phyloP scores from a whole-genome alignment of 352 stramenopile species.

The Detonula confervacea region DNA sequence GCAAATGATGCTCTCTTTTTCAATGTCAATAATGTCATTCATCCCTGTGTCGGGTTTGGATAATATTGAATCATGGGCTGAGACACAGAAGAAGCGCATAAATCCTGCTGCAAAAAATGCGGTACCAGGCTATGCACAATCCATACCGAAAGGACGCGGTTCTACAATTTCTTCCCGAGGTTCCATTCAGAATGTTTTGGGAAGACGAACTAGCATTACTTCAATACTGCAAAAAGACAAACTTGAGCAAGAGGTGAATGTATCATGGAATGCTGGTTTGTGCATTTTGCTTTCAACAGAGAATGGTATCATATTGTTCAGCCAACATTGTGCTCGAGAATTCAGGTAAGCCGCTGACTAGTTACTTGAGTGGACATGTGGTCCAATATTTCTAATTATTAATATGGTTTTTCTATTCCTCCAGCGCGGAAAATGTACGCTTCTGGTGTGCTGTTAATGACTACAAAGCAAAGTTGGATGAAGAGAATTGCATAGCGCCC shows the following conservation, averaged over 20 bases:
- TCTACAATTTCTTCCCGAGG: background rate
- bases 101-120: constrained; percentile 27
- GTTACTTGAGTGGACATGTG: background rate
- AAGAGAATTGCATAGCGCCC: constrained; percentile 3
- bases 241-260: constrained; percentile 11
- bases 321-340: constrained; percentile 46
- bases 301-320: constrained; percentile 46
- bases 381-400: background rate
- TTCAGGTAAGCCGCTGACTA: constrained; percentile 48
- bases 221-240: background rate
- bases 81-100: constrained; percentile 23
- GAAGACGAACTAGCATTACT: background rate
- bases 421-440: constrained; percentile 36
- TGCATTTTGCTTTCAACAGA: constrained; percentile 51
- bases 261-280: constrained; percentile 56
- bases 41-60: constrained; percentile 21
- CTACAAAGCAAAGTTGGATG: constrained; percentile 46
- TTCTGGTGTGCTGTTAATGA: constrained; percentile 60
- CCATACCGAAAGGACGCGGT: constrained; percentile 30
- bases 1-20: constrained; percentile 53
- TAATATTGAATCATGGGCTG: constrained; percentile 18
- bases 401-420: background rate
- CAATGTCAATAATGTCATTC: constrained; percentile 45
- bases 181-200: background rate
- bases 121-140: constrained; percentile 48